Percentiles rank a stretch among this genome's conserved stretches.
phyloP scores from a whole-genome alignment of 176 grass and related monocot species.

The Oryza glumipatula region DNA sequence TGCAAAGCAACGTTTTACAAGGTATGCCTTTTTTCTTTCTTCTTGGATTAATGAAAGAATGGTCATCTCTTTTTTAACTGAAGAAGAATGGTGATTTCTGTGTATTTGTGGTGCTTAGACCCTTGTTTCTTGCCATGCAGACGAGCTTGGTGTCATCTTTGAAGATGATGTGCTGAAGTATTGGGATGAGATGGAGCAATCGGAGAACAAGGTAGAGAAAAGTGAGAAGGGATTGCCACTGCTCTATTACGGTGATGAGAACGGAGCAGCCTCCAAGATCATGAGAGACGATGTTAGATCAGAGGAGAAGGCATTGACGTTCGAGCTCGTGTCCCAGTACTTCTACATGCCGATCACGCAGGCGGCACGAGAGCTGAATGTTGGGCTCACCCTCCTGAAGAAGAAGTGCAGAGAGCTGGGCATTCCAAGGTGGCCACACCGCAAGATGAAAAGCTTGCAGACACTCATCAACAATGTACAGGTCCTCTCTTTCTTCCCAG shows the following conservation, averaged over 20 bases:
- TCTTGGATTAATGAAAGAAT: not conserved
- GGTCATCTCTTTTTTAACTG: not conserved
- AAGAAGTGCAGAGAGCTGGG: constrained; percentile 69
- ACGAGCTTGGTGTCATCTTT: constrained; percentile 33
- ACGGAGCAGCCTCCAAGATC: constrained; percentile 10
- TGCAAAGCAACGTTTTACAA: constrained; percentile 13
- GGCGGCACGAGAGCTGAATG: constrained; percentile 59
- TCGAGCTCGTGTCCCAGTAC: constrained; percentile 58
- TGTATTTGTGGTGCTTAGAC: not conserved
- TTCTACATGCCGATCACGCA: constrained; percentile 78
- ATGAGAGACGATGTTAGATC: not conserved
- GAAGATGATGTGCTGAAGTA: constrained; percentile 44
- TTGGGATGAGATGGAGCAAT: constrained; percentile 52
- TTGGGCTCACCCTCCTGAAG: constrained; percentile 69
- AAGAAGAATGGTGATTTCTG: not conserved
- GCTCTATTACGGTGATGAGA: constrained; percentile 22
- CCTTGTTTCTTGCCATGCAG: constrained; percentile 24
- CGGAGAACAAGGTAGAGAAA: not conserved
- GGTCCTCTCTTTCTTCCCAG: constrained; percentile 25
- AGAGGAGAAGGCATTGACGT: constrained; percentile 46
- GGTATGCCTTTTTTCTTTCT: constrained; percentile 4
- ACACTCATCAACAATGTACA: constrained; percentile 66
- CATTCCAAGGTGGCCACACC: constrained; percentile 72
- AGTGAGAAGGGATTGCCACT: not conserved
- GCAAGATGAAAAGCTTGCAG: constrained; percentile 79